Evolutionary conservation across 495 filamentous ascomycete species (phyloP), one percentile per base, ranked within the genome.

Genomic region (Saxophila tyrrhenica): DNA sequence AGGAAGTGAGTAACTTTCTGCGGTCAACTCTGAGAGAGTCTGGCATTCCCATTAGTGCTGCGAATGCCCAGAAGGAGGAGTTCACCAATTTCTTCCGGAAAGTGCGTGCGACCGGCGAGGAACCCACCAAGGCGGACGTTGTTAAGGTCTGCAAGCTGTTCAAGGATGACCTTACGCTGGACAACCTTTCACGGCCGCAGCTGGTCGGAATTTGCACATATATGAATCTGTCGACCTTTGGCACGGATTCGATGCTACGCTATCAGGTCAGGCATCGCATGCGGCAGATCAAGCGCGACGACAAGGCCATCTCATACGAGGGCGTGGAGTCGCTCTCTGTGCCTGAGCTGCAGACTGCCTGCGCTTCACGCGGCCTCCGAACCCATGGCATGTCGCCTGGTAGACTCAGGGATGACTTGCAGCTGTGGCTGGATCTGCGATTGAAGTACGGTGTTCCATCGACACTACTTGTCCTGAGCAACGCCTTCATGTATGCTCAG

Each of bases 121-220:
- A 80, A 23, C 94, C 94, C 0, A 89, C 87, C 15, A 81, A 81
- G 41, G 79, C 85, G 56, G 92, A 97, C 65, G 86, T 99, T 56
- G 95, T 99, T 72, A 95, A 90, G 72, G 92, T 99, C 52, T 97
- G 94, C 83, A 94, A 99, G 77, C 84, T 95, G 64, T 99, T 99
- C 77, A 95, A 92, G 70, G 92, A 99, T 69, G 92, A 99, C 67
- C 64, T 99, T 56, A 99, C 92, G 0, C 78, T 99, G 16, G 92
- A 99, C 80, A 97, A 97, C 69, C 71, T 99, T 62, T 96, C 91
- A 1, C 80, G 92, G 48, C 91, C 92, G 17, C 92, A 99, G 67
- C 75, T 99, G 35, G 92, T 99, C 22, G 94, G 81, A 38, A 99
- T 99, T 78, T 95, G 91, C 74, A 86, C 88, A 17, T 99, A 99